Percentiles rank a stretch among this genome's conserved stretches.
Conservation (phyloP, 106 monocot species). For the Platanthera zijinensis region DNA sequence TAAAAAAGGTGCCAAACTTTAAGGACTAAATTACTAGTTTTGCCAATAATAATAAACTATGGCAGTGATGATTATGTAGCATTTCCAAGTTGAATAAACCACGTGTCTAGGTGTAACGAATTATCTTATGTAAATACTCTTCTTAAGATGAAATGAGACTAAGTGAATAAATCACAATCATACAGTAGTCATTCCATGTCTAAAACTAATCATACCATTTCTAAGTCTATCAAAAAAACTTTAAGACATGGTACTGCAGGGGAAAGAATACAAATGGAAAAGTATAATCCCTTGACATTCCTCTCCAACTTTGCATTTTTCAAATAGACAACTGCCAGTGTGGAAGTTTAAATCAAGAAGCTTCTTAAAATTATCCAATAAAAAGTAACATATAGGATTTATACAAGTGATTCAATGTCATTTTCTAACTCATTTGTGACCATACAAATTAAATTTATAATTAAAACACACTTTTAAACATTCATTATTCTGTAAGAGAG, state of each 20-base stretch:
- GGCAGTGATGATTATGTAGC: not conserved
- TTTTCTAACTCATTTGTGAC: not conserved
- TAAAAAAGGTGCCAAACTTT: too few species aligned
- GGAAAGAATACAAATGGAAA: not conserved
- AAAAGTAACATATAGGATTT: not conserved
- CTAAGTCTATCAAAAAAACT: not conserved
- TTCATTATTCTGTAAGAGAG: not conserved
- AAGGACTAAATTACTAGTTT: too few species aligned
- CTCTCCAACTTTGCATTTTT: not conserved
- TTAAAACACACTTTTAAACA: not conserved
- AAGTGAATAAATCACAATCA: not conserved
- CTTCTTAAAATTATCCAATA: not conserved
- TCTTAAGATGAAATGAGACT: not conserved
- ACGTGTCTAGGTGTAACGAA: too few species aligned
- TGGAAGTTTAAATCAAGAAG: not conserved
- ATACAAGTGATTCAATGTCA: not conserved
- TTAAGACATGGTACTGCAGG: not conserved
- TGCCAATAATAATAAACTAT: not conserved
- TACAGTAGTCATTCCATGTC: not conserved
- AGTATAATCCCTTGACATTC: not conserved
- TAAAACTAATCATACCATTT: not conserved
- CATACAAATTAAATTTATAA: not conserved
- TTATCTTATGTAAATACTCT: not conserved
- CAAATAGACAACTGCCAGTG: not conserved
- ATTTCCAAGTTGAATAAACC: too few species aligned